These are phyloP conservation scores for Escallonia herrerae DNA, from an alignment of 129 eudicot species.

Conservation along the genomic window DNA sequence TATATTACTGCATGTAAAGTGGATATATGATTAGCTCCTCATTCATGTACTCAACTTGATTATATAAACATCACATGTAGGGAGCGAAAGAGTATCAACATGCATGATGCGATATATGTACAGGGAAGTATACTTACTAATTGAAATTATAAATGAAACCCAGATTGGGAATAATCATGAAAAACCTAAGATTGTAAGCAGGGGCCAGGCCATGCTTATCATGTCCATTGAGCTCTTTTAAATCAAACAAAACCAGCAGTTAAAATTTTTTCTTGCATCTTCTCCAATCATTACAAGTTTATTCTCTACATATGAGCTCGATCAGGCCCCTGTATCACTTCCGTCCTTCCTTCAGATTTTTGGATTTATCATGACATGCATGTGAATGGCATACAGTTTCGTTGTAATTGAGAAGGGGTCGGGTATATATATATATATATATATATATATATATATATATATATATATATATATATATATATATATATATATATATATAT, in stretches of 20 bases:
- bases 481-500: no score
- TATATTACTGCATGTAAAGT: constrained; percentile 2
- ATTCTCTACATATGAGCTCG: not conserved
- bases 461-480: no score
- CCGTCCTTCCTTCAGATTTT: not conserved
- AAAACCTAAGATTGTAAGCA: not conserved
- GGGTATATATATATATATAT: no score
- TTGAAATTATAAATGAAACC: not conserved
- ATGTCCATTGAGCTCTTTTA: not conserved
- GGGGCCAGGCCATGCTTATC: constrained; percentile 2
- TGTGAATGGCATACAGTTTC: no score
- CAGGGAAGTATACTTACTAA: not conserved
- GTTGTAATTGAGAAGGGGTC: no score
- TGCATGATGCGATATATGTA: no score
- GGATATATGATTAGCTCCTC: constrained; percentile 18
- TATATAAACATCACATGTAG: not conserved
- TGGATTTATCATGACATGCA: not conserved
- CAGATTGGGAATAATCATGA: constrained; percentile 1
- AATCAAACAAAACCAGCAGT: constrained; percentile 1
- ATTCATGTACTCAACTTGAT: not conserved
- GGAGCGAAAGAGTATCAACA: not conserved
- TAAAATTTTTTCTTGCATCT: not conserved
- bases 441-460: no score
- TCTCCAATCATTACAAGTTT: not conserved
- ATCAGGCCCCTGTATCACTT: no score